Conservation (phyloP, 768 basidiomycete species). For the Leccinum sublutescens region DNA sequence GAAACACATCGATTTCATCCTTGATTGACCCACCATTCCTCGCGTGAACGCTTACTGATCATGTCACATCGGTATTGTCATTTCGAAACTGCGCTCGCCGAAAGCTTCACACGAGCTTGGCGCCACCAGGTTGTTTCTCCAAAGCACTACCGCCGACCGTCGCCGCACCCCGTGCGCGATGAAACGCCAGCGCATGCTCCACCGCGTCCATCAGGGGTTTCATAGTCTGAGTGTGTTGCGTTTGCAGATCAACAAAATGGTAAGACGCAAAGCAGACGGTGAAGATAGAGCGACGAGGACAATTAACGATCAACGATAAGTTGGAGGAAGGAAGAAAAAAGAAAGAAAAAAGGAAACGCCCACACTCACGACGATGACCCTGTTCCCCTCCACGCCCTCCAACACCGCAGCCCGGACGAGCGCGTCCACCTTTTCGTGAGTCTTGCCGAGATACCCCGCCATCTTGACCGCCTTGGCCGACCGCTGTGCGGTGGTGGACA, state of each 20-base stretch:
- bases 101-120: constrained; percentile 11
- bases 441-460: constrained; percentile 77
- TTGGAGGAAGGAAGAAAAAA: background rate
- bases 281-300: background rate
- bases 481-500: constrained; percentile 64
- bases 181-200: constrained; percentile 66
- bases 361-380: constrained; percentile 61
- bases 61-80: no score
- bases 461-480: constrained; percentile 83
- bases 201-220: constrained; percentile 72
- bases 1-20: no score
- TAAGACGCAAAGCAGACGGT: background rate
- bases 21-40: no score
- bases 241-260: background rate
- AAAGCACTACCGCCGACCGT: constrained; percentile 7
- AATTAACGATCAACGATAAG: background rate
- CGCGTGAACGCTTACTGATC: no score
- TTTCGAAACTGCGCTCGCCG: background rate
- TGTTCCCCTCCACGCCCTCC: constrained; percentile 58
- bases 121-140: constrained; percentile 2
- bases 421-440: constrained; percentile 77
- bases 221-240: constrained; percentile 54
- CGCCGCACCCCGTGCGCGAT: constrained; percentile 38
- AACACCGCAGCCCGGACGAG: constrained; percentile 63
- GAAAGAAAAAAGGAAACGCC: constrained; percentile 15